Percentiles rank a stretch among this genome's conserved stretches.
These are phyloP conservation scores for Micromonas pusilla DNA, from an alignment of 139 green algal species.

Conservation along the genomic window DNA sequence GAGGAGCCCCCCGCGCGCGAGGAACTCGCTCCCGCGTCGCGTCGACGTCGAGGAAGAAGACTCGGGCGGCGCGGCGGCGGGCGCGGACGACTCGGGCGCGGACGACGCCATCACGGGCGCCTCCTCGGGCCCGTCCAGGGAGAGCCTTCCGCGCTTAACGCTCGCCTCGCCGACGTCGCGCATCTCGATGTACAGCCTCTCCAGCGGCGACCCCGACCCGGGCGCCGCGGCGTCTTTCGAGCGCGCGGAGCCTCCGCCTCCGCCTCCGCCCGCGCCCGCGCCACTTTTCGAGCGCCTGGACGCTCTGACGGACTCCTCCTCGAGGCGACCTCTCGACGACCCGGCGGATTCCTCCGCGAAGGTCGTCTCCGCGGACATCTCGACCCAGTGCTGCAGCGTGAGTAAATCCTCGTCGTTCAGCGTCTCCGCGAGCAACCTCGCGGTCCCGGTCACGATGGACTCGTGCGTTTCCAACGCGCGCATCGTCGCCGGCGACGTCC, in stretches of 20 bases:
- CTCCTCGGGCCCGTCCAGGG: not conserved
- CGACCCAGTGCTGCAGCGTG: constrained; percentile 12
- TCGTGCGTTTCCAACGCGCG: not conserved
- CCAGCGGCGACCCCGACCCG: too few species aligned
- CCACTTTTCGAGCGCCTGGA: too few species aligned
- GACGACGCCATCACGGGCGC: not conserved
- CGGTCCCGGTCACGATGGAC: not conserved
- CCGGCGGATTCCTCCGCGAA: not conserved
- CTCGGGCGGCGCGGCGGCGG: too few species aligned
- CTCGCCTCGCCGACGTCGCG: not conserved
- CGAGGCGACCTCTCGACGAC: too few species aligned
- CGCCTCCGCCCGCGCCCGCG: too few species aligned
- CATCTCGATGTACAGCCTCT: too few species aligned
- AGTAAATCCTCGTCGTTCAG: not conserved
- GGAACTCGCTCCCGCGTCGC: not conserved
- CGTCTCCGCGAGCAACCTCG: not conserved
- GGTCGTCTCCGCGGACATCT: constrained; percentile 3
- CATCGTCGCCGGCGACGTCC: not conserved
- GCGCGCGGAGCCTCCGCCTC: too few species aligned
- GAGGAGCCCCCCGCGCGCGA: not conserved
- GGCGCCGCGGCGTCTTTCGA: too few species aligned
- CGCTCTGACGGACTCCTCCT: not conserved
- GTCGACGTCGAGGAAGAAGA: too few species aligned
- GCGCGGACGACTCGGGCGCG: not conserved
- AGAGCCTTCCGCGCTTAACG: too few species aligned